Base-by-base conservation (phyloP, 1,139 yeast genomes). In the Lodderomyces oxycetoniae region DNA sequence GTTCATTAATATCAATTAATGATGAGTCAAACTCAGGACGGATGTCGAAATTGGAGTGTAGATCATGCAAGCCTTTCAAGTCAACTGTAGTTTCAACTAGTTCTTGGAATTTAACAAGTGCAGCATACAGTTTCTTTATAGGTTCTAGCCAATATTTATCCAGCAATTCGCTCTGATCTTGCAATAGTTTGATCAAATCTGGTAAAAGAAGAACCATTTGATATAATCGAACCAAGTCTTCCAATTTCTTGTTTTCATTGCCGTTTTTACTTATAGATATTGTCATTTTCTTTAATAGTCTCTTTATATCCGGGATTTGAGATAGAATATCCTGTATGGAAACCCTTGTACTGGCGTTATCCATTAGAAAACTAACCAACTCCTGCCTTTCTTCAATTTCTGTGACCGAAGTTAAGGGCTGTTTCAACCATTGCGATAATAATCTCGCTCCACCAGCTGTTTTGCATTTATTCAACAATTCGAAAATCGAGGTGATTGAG, bases 41-140 rank as follows among this genome's bases (percentile, higher is more conserved):
- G 37, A 93, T 86, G 47, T 85, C 78, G 48, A 83, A 87, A 52
- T 89, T 91, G 38, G 84, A 53, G 39, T 60, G 52, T 23, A 60
- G 46, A 20, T 61, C 50, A 33, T 83, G 88, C 37, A 88, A 68
- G 2, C 95, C 89, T 19, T 80, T 77, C 30, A 91, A 64, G 53
- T 91, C 98, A 15, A 93, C 81, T 0, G 97, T 89, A 2, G 95
- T 83, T 55, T 91, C 96, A 6, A 91, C 88, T 50, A 93, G 69
- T 48, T 88, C 95, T 52, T 84, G 83, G 34, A 83, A 74, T 45
- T 85, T 88, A 16, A 63, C 55, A 38, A 91, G 66, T 2, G 81
- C 74, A 1, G 54, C 55, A 25, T 71, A 61, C 38, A 68, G 61
- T 12, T 67, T 67, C 20, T 60, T 52, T 13, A 89, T 53, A 1